Evolutionary conservation across 768 basidiomycete genomes (phyloP), one percentile per base, ranked within the genome.

Genomic region (Pleurotus sapidus): DNA sequence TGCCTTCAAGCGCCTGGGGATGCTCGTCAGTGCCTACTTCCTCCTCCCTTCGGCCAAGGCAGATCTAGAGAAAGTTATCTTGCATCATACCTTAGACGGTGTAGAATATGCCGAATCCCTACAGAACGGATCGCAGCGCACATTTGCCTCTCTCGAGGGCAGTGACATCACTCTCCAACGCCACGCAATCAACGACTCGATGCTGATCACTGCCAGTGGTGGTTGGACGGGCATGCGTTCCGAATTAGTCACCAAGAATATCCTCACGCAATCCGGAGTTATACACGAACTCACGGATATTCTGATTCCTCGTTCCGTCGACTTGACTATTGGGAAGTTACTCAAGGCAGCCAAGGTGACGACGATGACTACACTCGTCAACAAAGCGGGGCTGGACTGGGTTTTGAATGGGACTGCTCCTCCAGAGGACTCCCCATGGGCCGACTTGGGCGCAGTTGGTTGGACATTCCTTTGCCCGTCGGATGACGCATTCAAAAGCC

Each of bases 401-500:
- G 73, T 97, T 38, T 73, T 98, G 56, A 88, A 98, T 61, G 96
- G 95, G 4, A 90, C 86, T 5, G 73, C 80, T 0, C 90, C 90
- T 5, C 89, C 91, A 4, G 83, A 85, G 62, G 87, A 77, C 55
- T 87, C 88, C 8, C 74, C 72, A 9, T 91, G 87, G 86, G 81
- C 80, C 4, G 77, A 84, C 14, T 65, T 69, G 56, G 77, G 72
- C 46, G 64, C 80, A n/a, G 65, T 68, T 17, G 78, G 75, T 23
- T 98, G 95, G 88, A 96, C 94, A 1, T 70, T 99, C 3, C 78
- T 99, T 18, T 95, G 91, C 62, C 97, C 97, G 3, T 84, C 86
- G 5, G 97, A 99, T 65, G 88, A 89, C 57, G 95, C 96, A 0
- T 97, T 98, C 80, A 88, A 93, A 67, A 74, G 82, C 18, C 73